phyloP scores from a whole-genome alignment of 345 rosid genomes.

The Reutealis trisperma region DNA sequence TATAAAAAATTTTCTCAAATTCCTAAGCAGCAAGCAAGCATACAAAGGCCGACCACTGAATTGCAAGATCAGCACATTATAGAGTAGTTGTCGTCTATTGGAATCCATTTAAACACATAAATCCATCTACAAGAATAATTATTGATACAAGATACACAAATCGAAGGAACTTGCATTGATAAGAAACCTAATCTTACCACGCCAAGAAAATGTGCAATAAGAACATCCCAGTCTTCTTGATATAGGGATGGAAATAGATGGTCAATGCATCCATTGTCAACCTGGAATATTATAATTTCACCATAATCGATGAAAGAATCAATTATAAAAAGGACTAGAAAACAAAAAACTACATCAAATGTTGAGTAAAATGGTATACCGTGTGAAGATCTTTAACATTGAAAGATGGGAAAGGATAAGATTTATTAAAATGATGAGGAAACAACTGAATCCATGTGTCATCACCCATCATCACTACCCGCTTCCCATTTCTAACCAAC shows the following conservation, averaged over 20 bases:
- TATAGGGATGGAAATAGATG: conserved; percentile 69
- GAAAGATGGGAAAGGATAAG: too few species aligned
- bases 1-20: neutral
- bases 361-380: conserved; percentile 41
- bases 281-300: conserved; percentile 42
- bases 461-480: conserved; percentile 93
- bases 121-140: neutral
- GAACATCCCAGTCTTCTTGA: conserved; percentile 91
- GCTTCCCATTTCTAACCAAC: conserved; percentile 77
- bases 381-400: conserved; percentile 93
- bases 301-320: neutral
- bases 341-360: neutral
- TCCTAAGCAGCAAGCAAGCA: neutral
- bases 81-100: neutral
- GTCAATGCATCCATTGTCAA: conserved; percentile 89
- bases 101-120: neutral
- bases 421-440: conserved; percentile 53
- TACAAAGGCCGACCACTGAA: neutral
- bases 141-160: neutral
- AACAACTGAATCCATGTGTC: conserved; percentile 92
- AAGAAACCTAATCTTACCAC: conserved; percentile 56
- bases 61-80: neutral
- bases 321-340: neutral
- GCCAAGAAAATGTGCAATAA: conserved; percentile 95
- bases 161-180: neutral